A percentile compares a stretch with the other conserved stretches of the same genome.
Evolutionary conservation across 371 early-diverging fungal genomes (phyloP).

Genomic region (Apophysomyces ossiformis): DNA sequence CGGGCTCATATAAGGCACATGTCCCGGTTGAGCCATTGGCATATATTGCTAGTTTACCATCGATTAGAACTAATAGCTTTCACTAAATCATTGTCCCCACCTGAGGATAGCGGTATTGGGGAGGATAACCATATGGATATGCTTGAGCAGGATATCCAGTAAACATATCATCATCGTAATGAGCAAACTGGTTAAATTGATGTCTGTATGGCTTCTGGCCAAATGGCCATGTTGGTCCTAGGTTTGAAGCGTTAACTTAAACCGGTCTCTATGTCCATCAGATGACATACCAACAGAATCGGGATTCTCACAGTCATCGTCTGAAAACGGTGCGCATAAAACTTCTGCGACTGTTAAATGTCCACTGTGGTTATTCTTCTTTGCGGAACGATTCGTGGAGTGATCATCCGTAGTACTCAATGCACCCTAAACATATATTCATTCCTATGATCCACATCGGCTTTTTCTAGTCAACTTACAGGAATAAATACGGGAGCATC

Average conservation of each 20-base stretch:
- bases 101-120: slow-evolving; percentile 48
- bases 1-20: slow-evolving; percentile 51
- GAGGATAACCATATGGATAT: slow-evolving; percentile 52
- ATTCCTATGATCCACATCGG: too few species aligned
- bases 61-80: neutral
- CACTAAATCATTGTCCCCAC: slow-evolving; percentile 14
- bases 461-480: slow-evolving; percentile 26
- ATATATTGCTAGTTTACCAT: slow-evolving; percentile 28
- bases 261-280: neutral
- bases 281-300: slow-evolving; percentile 36
- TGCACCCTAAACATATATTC: slow-evolving; percentile 16
- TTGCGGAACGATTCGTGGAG: slow-evolving; percentile 30
- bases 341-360: slow-evolving; percentile 35
- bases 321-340: slow-evolving; percentile 38
- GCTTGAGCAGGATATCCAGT: slow-evolving; percentile 42
- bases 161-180: slow-evolving; percentile 45
- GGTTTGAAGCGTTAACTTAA: neutral
- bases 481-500: slow-evolving; percentile 80
- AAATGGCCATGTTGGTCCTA: slow-evolving; percentile 59
- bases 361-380: slow-evolving; percentile 25
- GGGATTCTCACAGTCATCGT: slow-evolving; percentile 31
- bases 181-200: slow-evolving; percentile 42
- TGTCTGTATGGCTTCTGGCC: slow-evolving; percentile 48
- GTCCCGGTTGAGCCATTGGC: slow-evolving; percentile 44
- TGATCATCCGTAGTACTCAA: slow-evolving; percentile 18